Conservation (phyloP, 768 basidiomycete genomes). For the Pulveroboletus sp. region DNA sequence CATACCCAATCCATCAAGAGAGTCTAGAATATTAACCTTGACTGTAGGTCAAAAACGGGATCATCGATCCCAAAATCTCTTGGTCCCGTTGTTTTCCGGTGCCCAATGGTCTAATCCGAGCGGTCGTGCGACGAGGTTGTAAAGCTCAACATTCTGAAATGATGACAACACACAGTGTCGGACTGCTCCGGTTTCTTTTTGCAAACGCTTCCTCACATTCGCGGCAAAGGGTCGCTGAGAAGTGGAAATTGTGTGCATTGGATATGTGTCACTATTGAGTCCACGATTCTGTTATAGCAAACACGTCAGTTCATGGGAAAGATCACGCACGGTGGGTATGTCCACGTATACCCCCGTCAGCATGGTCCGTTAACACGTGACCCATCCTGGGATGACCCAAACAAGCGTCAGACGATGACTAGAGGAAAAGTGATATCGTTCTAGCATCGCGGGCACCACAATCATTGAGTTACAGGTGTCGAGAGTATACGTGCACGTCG, state of each 20-base stretch:
- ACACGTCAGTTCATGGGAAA: neutral
- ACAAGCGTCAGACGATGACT: constrained; percentile 76
- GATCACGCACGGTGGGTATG: no score
- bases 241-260: constrained; percentile 87
- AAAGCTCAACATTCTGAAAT: constrained; percentile 80
- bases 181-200: constrained; percentile 26
- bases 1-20: neutral
- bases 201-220: neutral
- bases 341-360: constrained; percentile 45
- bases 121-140: constrained; percentile 72
- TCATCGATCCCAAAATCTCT: constrained; percentile 74
- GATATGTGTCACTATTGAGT: constrained; percentile 68
- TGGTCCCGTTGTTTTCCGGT: constrained; percentile 69
- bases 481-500: constrained; percentile 38
- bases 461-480: neutral
- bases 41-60: neutral
- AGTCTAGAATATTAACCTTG: neutral
- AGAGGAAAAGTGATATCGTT: constrained; percentile 67
- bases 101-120: constrained; percentile 53
- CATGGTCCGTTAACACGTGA: constrained; percentile 68
- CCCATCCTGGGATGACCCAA: constrained; percentile 73
- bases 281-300: constrained; percentile 63
- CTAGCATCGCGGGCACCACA: constrained; percentile 52
- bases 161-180: constrained; percentile 58
- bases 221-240: constrained; percentile 80